Percentiles rank a stretch among this genome's conserved stretches.
Evolutionary conservation across 768 basidiomycete genomes (phyloP).

Genomic region (Dioszegia hungarica): DNA sequence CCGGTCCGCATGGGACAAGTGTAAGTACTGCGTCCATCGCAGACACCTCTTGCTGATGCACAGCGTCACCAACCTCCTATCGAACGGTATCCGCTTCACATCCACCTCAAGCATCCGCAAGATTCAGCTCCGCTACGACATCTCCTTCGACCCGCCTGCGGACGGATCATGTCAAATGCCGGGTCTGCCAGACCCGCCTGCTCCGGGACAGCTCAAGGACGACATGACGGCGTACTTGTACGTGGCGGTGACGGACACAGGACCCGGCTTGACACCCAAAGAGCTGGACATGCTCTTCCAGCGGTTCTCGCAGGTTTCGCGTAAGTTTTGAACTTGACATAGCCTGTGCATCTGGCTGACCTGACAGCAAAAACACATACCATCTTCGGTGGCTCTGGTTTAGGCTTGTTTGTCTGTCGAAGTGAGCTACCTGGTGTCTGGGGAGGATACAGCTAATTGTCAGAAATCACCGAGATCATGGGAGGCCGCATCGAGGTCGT

Average conservation of each 20-base stretch:
- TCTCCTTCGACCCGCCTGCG: slow-evolving; percentile 42
- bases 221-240: slow-evolving; percentile 49
- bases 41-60: slow-evolving; percentile 8
- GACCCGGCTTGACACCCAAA: slow-evolving; percentile 50
- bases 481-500: slow-evolving; percentile 50
- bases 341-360: neutral
- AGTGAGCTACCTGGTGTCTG: slow-evolving; percentile 36
- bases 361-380: slow-evolving; percentile 38
- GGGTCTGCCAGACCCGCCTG: slow-evolving; percentile 11
- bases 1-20: slow-evolving; percentile 51
- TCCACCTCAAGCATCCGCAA: slow-evolving; percentile 39
- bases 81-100: slow-evolving; percentile 51
- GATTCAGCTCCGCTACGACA: slow-evolving; percentile 46
- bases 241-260: slow-evolving; percentile 46
- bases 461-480: slow-evolving; percentile 45
- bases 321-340: slow-evolving; percentile 2
- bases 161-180: slow-evolving; percentile 44
- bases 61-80: slow-evolving; percentile 48
- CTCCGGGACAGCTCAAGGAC: slow-evolving; percentile 19
- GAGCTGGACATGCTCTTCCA: slow-evolving; percentile 50
- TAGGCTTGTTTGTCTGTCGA: slow-evolving; percentile 51
- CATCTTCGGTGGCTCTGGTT: slow-evolving; percentile 45
- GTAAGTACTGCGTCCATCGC: slow-evolving; percentile 6
- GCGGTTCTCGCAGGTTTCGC: slow-evolving; percentile 50
- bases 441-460: neutral